phyloP scores from a whole-genome alignment of 2,329 filamentous ascomycete genomes.

The Chrysosporium queenslandicum region DNA sequence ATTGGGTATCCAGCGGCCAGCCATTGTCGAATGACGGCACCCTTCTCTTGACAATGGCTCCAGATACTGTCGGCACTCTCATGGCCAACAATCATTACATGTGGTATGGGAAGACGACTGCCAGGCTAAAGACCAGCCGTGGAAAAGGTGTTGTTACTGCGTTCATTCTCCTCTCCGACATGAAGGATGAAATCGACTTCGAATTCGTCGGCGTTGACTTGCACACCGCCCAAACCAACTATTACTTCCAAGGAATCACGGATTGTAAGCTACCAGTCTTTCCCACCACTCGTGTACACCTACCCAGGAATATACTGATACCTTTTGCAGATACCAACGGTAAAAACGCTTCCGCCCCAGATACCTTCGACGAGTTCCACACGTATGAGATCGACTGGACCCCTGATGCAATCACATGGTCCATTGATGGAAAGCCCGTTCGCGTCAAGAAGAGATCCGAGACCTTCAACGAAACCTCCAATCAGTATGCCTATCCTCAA shows the following conservation, averaged over 20 bases:
- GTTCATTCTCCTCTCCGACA: constrained; percentile 89
- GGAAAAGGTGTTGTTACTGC: constrained; percentile 88
- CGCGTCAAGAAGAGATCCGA: constrained; percentile 64
- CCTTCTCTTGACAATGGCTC: constrained; percentile 79
- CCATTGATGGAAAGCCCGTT: constrained; percentile 67
- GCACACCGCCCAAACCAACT: constrained; percentile 77
- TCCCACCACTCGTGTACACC: background rate
- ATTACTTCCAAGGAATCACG: constrained; percentile 88
- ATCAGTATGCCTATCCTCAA: constrained; percentile 81
- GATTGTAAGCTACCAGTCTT: constrained; percentile 55
- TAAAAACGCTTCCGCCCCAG: constrained; percentile 54
- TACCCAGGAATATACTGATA: background rate
- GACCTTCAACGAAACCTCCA: constrained; percentile 76
- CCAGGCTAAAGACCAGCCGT: constrained; percentile 71
- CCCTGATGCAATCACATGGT: constrained; percentile 76
- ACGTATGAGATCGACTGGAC: constrained; percentile 91
- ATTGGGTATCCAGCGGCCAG: constrained; percentile 82
- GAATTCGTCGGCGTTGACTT: constrained; percentile 83
- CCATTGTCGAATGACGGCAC: constrained; percentile 53
- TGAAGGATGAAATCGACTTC: constrained; percentile 97
- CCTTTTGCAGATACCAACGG: constrained; percentile 58
- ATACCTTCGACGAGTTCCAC: constrained; percentile 72
- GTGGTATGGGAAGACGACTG: constrained; percentile 93
- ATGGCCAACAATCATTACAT: constrained; percentile 77
- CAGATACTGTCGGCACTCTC: constrained; percentile 74